Evolutionary conservation across 371 early-diverging fungal genomes (phyloP).

Genomic region (Lichtheimia ornata): DNA sequence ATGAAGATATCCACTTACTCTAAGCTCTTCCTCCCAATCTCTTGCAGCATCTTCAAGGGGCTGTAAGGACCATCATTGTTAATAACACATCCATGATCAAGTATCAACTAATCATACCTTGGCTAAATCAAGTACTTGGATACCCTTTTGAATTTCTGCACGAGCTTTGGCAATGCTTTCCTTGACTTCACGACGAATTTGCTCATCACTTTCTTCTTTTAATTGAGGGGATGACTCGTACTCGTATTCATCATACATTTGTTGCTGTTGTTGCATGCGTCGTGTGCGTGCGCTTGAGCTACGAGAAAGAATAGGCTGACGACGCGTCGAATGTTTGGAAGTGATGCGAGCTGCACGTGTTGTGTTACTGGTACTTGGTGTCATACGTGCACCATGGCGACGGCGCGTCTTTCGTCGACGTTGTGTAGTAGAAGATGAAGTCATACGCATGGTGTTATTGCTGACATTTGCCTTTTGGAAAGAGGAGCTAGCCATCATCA

Average conservation of each 20-base stretch:
- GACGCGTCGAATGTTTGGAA: slow-evolving; percentile 11
- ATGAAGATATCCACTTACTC: slow-evolving; percentile 14
- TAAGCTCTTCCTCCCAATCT: slow-evolving; percentile 43
- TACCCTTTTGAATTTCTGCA: slow-evolving; percentile 59
- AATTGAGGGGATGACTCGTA: background rate
- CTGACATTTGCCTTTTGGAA: slow-evolving; percentile 1
- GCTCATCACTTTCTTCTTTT: slow-evolving; percentile 14
- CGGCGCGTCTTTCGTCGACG: slow-evolving; percentile 11
- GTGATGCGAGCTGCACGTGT: slow-evolving; percentile 8
- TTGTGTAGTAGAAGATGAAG: slow-evolving; percentile 11
- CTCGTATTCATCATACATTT: slow-evolving; percentile 17
- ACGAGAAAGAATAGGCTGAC: slow-evolving; percentile 2
- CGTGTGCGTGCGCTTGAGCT: slow-evolving; percentile 10
- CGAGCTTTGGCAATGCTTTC: slow-evolving; percentile 66
- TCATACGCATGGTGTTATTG: slow-evolving; percentile 6
- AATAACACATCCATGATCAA: background rate
- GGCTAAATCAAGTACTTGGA: slow-evolving; percentile 51
- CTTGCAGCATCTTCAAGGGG: slow-evolving; percentile 37
- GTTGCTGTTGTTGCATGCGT: background rate
- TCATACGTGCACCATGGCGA: slow-evolving; percentile 4
- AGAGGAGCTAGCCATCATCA: slow-evolving; percentile 15
- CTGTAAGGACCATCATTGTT: slow-evolving; percentile 5
- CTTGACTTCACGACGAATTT: slow-evolving; percentile 45
- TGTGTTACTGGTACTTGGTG: slow-evolving; percentile 10
- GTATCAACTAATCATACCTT: slow-evolving; percentile 21